Base-by-base conservation (phyloP, 2,329 filamentous ascomycete genomes). In the Cladophialophora chaetospira region DNA sequence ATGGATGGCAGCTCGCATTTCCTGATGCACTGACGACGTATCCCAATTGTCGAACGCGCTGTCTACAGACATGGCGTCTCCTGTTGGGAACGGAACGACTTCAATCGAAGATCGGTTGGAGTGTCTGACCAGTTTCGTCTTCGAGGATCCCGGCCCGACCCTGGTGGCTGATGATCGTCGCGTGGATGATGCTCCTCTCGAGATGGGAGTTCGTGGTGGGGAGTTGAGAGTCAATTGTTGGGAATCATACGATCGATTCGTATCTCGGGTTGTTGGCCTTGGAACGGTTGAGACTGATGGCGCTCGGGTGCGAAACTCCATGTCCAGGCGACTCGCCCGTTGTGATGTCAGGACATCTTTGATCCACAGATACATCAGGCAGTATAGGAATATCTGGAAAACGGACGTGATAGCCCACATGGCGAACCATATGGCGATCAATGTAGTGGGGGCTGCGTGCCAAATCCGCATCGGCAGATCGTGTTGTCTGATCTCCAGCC, bases 1-100 rank as follows among this genome's bases (percentile, higher is more conserved):
- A 26, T 57, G 48, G 33, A 67, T 57, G 19, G 53, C 62, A n/a
- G 53, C 55, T 5, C 65, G 61, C 60, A 65, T 62, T 36, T 66
- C 65, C 5, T 53, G 56, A 47, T 63, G 58, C 11, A 66, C 60
- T 26, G 58, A 54, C 0, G 65, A 67, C 4, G 65, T 66, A 46
- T 67, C 65, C 60, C 65, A 63, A 19, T 51, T 38, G 48, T 65
- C 62, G 35, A 65, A 63, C n/a, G 60, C 60, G 50, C 56, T 61
- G 36, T 66, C 58, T 36, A 60, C 58, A 9, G 57, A 57, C 40
- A 53, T 56, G 4, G 60, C 53, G 45, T 67, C 64, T 35, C 53
- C 61, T 4, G 53, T 57, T 9, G 64, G 61, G 48, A 59, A 62
- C 6, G 64, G 46, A 5, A 42, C 44, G 3, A 48, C 15, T 19